Conservation (phyloP, 441 rosid species). For the Rhodomyrtus psidioides region DNA sequence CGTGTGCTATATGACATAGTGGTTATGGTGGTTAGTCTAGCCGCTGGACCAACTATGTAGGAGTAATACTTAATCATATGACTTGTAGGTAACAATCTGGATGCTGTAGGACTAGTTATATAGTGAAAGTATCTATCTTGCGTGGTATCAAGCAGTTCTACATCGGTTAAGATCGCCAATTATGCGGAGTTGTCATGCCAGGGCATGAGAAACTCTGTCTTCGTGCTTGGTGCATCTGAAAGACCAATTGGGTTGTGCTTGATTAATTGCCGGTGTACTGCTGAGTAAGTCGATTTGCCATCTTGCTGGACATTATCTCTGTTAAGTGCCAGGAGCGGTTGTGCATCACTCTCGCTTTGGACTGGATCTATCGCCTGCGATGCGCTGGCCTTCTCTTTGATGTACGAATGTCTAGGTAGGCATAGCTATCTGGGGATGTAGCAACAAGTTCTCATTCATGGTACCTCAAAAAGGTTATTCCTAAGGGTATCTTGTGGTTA, state of each 20-base stretch:
- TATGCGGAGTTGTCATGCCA: neutral
- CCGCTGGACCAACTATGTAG: neutral
- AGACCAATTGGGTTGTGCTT: neutral
- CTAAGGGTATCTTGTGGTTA: no score
- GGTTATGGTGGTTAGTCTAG: neutral
- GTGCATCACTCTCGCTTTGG: neutral
- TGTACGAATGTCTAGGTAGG: neutral
- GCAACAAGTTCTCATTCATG: neutral
- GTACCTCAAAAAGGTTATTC: neutral
- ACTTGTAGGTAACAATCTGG: neutral
- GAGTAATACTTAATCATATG: neutral
- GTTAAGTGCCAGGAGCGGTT: neutral
- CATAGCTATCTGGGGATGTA: neutral
- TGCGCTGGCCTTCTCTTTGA: neutral
- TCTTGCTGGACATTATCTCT: neutral
- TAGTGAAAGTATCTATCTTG: neutral
- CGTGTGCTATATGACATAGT: neutral
- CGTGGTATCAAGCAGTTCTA: neutral
- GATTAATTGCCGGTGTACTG: neutral
- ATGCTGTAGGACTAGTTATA: neutral
- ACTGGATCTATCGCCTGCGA: neutral
- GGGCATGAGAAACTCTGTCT: neutral
- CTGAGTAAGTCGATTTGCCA: neutral
- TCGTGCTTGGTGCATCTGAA: neutral
- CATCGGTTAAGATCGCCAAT: neutral